phyloP scores from a whole-genome alignment of 495 filamentous ascomycete genomes.

The Darksidea phi region DNA sequence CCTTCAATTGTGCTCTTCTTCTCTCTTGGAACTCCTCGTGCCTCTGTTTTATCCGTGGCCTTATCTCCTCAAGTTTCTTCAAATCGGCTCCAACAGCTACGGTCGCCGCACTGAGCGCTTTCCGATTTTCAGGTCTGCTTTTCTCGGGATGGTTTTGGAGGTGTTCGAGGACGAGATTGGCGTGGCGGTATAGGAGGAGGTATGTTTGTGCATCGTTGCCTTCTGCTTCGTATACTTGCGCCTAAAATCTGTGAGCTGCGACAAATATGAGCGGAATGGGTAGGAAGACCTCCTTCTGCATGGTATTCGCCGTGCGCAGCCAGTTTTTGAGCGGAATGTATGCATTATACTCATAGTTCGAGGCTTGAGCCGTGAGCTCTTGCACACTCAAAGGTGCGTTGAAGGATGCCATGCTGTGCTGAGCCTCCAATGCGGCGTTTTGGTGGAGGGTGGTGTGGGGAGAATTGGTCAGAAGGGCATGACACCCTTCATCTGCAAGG shows the following conservation, averaged over 20 bases:
- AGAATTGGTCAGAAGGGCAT: not conserved
- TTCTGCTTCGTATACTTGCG: slow-evolving; percentile 78
- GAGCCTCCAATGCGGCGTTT: not conserved
- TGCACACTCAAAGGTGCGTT: slow-evolving; percentile 64
- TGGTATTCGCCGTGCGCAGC: slow-evolving; percentile 73
- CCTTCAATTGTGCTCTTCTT: slow-evolving; percentile 35
- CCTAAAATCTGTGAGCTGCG: slow-evolving; percentile 46
- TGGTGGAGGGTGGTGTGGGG: not conserved
- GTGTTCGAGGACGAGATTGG: slow-evolving; percentile 55
- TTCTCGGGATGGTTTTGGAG: slow-evolving; percentile 48
- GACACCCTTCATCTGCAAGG: slow-evolving; percentile 9
- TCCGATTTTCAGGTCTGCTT: slow-evolving; percentile 51
- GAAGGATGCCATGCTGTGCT: slow-evolving; percentile 28
- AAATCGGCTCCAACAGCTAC: slow-evolving; percentile 57
- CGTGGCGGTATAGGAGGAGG: slow-evolving; percentile 79
- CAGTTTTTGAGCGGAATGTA: slow-evolving; percentile 72
- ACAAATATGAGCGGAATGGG: not conserved
- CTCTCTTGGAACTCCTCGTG: slow-evolving; percentile 58
- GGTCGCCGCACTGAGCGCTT: slow-evolving; percentile 50
- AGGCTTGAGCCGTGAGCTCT: slow-evolving; percentile 68
- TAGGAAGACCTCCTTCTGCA: slow-evolving; percentile 69
- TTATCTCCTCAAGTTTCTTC: slow-evolving; percentile 61
- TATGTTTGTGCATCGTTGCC: slow-evolving; percentile 84
- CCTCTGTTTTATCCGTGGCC: slow-evolving; percentile 65
- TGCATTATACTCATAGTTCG: slow-evolving; percentile 75